Evolutionary conservation across 352 stramenopile species (phyloP), one percentile per base, ranked within the genome.

Genomic region (Phytopythium montanum): DNA sequence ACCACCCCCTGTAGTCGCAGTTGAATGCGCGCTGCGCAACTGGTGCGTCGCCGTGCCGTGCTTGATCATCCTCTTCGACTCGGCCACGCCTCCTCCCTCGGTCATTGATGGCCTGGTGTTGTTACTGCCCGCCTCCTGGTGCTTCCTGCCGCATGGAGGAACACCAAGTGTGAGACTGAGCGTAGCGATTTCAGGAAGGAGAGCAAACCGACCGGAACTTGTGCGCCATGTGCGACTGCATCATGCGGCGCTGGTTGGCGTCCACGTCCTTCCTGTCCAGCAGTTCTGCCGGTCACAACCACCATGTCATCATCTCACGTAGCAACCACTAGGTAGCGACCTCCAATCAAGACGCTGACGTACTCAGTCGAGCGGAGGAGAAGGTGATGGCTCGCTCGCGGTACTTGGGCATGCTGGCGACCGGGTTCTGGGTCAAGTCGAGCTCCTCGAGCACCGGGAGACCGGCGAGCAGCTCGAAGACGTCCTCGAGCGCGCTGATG

Each of bases 221-320:
- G 73, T 90, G 83, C 1, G 81, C 84, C 14, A 88, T 58, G 46
- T 93, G 81, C 2, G 75, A 81, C 62, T 93, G 81, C 81, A 92
- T 92, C 79, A 89, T 90, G 18, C 79, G 74, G 1, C 79, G 74
- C 60, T 90, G 81, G 29, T 88, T 90, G 10, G 72, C 61, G 48
- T 90, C 73, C 21, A 93, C 70, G 33, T 89, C 73, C 53, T 90
- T 91, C 59, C 85, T 82, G 68, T 93, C 81, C 25, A 93, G 67
- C 23, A 88, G 53, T 9, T 61, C 81, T 91, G 53, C 3, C n/a
- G 31, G 8, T 31, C 3, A 31, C 5, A 3, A 39, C 1, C 21
- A 28, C 14, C 31, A 56, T 14, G 28, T 18, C 50, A 18, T 36
- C 26, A 21, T 5, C 18, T 29, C 36, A 5, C 10, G 33, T 38